Evolutionary conservation across 2,329 filamentous ascomycete genomes (phyloP), one percentile per base, ranked within the genome.

Genomic region (Rosellinia necatrix): DNA sequence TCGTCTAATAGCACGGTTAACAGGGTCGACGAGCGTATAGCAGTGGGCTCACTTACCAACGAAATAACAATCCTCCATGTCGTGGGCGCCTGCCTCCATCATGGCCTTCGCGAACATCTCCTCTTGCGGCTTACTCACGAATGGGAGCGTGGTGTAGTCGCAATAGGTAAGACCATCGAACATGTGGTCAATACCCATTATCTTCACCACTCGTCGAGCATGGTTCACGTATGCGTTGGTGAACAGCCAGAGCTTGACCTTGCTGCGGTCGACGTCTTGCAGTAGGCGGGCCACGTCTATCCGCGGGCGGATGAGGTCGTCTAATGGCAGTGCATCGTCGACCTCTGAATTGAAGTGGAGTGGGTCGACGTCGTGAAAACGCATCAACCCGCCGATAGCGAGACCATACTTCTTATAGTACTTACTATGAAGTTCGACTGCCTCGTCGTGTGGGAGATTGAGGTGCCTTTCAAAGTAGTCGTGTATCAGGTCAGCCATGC

Each of bases 401-500:
- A 59, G 43, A 8, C 56, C 56, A 7, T 59, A 59, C 6, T 43
- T 59, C 32, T 49, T 40, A 9, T 59, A 59, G 32, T 59, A 56
- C 8, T 43, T 22, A 4, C 15, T 43, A 34, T 59, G 56, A 17
- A 59, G 56, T n/a, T 15, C 15, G 6, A 59, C 44, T 2, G 53
- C 56, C 4, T 38, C 53, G 29, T 59, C 48, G 19, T 13, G 53
- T 6, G 56, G 47, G 6, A 56, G 48, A n/a, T 38, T 32, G 10
- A 59, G 53, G 21, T 56, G 7, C 12, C 41, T 56, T 24, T 59
- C 56, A 24, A 59, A 53, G 17, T 59, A 59, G 9, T 38, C 43
- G 8, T 59, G 56, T n/a, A 59, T 59, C 44, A 59, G 22, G 43
- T 59, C 56, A 3, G 53, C 56, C 56, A 59, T 59, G 21, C 42